These are phyloP conservation scores for Basidiobolus meristosporus DNA, from an alignment of 371 early-diverging fungal genomes.

Conservation along the genomic window DNA sequence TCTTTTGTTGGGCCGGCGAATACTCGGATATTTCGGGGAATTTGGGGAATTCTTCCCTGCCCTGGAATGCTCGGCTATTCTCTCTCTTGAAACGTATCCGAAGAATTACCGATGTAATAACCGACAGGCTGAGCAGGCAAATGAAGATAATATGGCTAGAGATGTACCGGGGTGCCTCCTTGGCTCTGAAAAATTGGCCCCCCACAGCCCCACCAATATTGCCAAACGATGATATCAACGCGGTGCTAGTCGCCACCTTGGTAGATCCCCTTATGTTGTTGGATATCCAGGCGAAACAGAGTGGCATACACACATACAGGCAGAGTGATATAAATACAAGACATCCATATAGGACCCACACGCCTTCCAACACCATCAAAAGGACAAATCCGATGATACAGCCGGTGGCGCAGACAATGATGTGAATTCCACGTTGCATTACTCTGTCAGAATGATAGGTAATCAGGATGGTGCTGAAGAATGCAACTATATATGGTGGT, in stretches of 20 bases:
- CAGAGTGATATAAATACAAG: too few relatives aligned
- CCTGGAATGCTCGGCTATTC: too few relatives aligned
- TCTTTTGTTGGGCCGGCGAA: too few relatives aligned
- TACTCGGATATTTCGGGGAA: too few relatives aligned
- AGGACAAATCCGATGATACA: not conserved
- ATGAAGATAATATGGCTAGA: not conserved
- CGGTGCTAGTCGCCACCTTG: conserved; percentile 35
- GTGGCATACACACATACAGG: conserved; percentile 16
- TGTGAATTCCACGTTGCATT: not conserved
- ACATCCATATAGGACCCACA: too few relatives aligned
- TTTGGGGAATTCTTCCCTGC: too few relatives aligned
- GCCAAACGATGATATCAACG: conserved; percentile 34
- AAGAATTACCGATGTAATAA: too few relatives aligned
- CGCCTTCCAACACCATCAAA: conserved; percentile 7
- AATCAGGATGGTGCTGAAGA: not conserved
- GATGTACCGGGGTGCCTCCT: not conserved
- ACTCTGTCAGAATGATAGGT: not conserved
- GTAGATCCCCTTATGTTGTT: conserved; percentile 40
- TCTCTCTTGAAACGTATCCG: too few relatives aligned
- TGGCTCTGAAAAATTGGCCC: not conserved
- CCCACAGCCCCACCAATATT: conserved; percentile 27
- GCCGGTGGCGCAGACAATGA: not conserved
- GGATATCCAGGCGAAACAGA: conserved; percentile 37
- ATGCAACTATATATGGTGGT: not conserved
- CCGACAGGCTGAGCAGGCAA: too few relatives aligned